Percentiles rank a stretch among this genome's conserved stretches.
Evolutionary conservation across 345 rosid species (phyloP).

Genomic region (Trapa incisa): DNA sequence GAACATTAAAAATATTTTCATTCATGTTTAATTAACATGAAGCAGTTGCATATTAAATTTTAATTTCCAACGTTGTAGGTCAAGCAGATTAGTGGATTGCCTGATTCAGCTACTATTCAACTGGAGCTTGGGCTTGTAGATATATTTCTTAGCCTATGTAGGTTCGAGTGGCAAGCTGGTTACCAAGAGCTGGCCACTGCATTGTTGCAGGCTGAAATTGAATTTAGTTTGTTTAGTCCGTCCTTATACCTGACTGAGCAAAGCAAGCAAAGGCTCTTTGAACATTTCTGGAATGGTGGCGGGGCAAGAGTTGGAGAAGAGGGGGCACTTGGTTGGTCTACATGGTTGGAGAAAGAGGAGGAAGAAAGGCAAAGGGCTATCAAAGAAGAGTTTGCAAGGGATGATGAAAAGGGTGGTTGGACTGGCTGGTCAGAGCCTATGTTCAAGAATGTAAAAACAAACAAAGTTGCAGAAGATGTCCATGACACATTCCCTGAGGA

Average conservation of each 20-base stretch:
- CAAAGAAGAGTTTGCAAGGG: conserved; percentile 45
- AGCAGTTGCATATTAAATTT: background rate
- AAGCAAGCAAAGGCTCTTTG: conserved; percentile 77
- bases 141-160: conserved; percentile 77
- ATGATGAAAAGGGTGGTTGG: conserved; percentile 81
- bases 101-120: conserved; percentile 34
- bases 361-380: conserved; percentile 59
- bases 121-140: conserved; percentile 81
- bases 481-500: conserved; percentile 10
- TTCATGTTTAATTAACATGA: background rate
- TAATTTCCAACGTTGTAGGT: conserved; percentile 32
- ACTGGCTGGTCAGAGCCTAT: conserved; percentile 85
- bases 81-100: conserved; percentile 28
- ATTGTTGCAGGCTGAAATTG: conserved; percentile 86
- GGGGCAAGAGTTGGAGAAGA: conserved; percentile 92
- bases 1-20: background rate
- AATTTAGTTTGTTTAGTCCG: conserved; percentile 77
- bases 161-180: conserved; percentile 96
- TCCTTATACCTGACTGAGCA: conserved; percentile 54
- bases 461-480: conserved; percentile 24
- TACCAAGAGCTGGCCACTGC: conserved; percentile 81
- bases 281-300: conserved; percentile 83
- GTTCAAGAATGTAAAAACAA: conserved; percentile 29
- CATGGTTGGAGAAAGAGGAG: conserved; percentile 93
- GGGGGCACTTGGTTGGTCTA: conserved; percentile 84